Evolutionary conservation across 1,139 yeast species (phyloP), one percentile per base, ranked within the genome.

Genomic region (Hemisphaericaspora subhashii): DNA sequence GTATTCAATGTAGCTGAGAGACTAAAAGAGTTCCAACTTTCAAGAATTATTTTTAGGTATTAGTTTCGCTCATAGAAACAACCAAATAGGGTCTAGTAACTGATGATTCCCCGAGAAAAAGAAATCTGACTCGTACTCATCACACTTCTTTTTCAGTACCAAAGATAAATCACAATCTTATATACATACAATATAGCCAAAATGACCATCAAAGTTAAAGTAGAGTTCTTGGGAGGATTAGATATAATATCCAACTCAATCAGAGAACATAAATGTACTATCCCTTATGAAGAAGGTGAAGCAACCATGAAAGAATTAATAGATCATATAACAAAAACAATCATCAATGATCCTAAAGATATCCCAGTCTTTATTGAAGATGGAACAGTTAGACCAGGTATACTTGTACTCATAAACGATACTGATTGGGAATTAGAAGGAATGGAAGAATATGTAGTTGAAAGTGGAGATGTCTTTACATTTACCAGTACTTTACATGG

Each of bases 351-450:
- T 46, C 74, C 77, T 18, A 80, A 78, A 44, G 90, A 84, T 54
- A 66, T 76, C 17, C 83, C 81, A 5, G 84, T 89, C 24, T 88
- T 90, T 56, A 72, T 90, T 11, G 95, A 87, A 51, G 92, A 88
- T 51, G 95, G 72, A 5, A 74, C 74, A 2, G 81, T 86, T 7
- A 79, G 98, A 38, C 96, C 98, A 0, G 98, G 98, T 2, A 88
- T 92, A 33, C 68, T 92, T 46, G 96, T 92, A 7, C 72, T 92
- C 40, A 84, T 92, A 47, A 92, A 92, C 55, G 98, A 92, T 55
- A 83, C 96, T 0, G 98, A 92, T 63, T 92, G 98, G 98, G 98
- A 92, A 55, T 65, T 92, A 22, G 95, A 89, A 57, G 98, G 90
- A 10, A 89, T 83, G 62, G 92, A 86, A 52, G 84, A 79, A 8